Base-by-base conservation (phyloP, 768 basidiomycete species). In the Kwoniella pini region DNA sequence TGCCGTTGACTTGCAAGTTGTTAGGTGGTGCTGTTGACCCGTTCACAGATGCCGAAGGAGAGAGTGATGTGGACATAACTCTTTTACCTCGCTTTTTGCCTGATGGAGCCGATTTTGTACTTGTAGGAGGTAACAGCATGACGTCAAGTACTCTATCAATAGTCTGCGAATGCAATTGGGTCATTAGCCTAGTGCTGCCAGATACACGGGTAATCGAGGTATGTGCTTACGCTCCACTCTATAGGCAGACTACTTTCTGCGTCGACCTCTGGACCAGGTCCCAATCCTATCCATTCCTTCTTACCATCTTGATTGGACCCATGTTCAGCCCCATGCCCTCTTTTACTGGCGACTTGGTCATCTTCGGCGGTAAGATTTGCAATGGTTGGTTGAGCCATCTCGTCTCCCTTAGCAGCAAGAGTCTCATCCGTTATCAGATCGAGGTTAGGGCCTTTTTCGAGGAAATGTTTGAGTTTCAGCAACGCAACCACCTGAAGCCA, bases 91-190 rank as follows among this genome's bases (percentile, higher is more conserved):
- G 28, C 12, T 44, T 51, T 4, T 54, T 38, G 1, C 27, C 64
- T 7, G 46, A 54, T 64, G 33, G 33, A 7, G 33, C 33, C n/a
- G 54, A 54, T 69, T 77, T 75, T 49, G 60, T 31, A 1, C 51
- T 69, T 65, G 45, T 70, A 17, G 85, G 82, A 45, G 79, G 79
- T 84, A 88, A 87, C 17, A 94, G 77, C 42, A 85, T 79, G 22
- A 93, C 80, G 67, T 96, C 91, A 31, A 99, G 82, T 26, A 98
- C 82, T n/a, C 94, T 87, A 70, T 95, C 93, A n/a, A 91, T 82
- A 0, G 88, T 91, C 77, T 86, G 51, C 12, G 19, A 11, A 6
- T 12, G 15, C 17, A 42, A 13, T 4, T 9, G 10, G 17, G 24
- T 24, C 48, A 48, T 44, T 17, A 42, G 54, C 42, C 2, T 40